Percentiles rank a stretch among this genome's conserved stretches.
phyloP scores from a whole-genome alignment of 1,139 yeast genomes.

The Diutina catenulata region DNA sequence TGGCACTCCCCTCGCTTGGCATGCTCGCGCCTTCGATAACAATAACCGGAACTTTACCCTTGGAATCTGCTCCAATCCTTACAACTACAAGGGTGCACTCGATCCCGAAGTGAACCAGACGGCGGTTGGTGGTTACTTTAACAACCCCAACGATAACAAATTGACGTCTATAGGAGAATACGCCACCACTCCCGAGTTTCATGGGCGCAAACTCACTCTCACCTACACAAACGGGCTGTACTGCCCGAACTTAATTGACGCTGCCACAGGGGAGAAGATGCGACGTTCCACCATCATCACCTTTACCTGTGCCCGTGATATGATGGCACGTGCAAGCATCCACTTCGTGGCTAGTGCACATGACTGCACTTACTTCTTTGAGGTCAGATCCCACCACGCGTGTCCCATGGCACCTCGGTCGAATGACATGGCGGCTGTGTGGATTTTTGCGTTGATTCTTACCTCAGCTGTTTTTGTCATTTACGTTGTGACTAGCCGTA shows the following conservation, averaged over 20 bases:
- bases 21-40: slow-evolving; percentile 3
- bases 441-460: slow-evolving; percentile 46
- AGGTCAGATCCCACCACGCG: slow-evolving; percentile 76
- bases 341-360: slow-evolving; percentile 61
- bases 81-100: slow-evolving; percentile 19
- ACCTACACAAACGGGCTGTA: slow-evolving; percentile 64
- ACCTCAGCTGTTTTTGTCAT: slow-evolving; percentile 39
- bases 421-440: slow-evolving; percentile 43
- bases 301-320: slow-evolving; percentile 73
- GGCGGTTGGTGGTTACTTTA: slow-evolving; percentile 57
- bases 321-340: slow-evolving; percentile 52
- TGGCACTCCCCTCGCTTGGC: slow-evolving; percentile 22
- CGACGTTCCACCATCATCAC: slow-evolving; percentile 57
- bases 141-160: slow-evolving; percentile 36
- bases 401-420: slow-evolving; percentile 68
- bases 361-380: slow-evolving; percentile 78
- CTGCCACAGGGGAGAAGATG: slow-evolving; percentile 26
- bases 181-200: slow-evolving; percentile 46
- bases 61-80: slow-evolving; percentile 65
- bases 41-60: slow-evolving; percentile 54
- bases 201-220: slow-evolving; percentile 62
- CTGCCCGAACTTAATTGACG: slow-evolving; percentile 28
- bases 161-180: slow-evolving; percentile 58
- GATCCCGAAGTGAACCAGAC: slow-evolving; percentile 28
- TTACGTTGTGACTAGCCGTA: too few species aligned